Evolutionary conservation across 495 filamentous ascomycete species (phyloP), one percentile per base, ranked within the genome.

Genomic region (Entonaema liquescens): DNA sequence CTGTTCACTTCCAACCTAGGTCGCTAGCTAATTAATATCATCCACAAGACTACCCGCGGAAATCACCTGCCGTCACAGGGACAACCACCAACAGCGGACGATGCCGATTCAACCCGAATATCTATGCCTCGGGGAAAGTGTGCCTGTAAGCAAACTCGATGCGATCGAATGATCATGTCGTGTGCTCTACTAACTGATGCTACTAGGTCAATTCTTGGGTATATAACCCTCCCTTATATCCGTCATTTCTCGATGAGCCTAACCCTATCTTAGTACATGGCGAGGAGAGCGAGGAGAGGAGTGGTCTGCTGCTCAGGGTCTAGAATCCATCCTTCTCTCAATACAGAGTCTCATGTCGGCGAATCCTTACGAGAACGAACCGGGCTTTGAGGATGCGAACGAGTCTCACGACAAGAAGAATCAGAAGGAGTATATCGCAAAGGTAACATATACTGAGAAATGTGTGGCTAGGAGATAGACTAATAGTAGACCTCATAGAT

Each of bases 301-400:
- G 75, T 99, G 95, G 95, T 97, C 93, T 28, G 91, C 94, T 0
- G 96, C 95, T 2, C 95, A 98, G 77, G 94, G 95, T 17, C 83
- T 99, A 3, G 95, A 99, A 77, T 98, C 95, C 0, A 92, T 98
- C 55, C 78, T 99, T 31, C 88, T 98, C 31, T 98, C 95, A 5
- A 98, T 99, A 59, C 95, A 99, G 78, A 97, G 93, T 74, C 83
- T 99, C 28, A 94, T 99, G 90, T 96, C 93, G 1, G 80, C 88
- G 23, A 97, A 98, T 76, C 95, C 95, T 0, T 99, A 97, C 78
- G 93, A 95, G 78, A 97, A 98, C 71, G 95, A 99, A 75, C 95
- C 95, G 17, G 95, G 95, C 8, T 97, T 91, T 71, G 95, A 98
- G 72, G 86, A 91, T 57, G 87, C 89, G 19, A 89, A 89, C 33